Evolutionary conservation across 2,329 filamentous ascomycete genomes (phyloP).

Genomic region (Dactylellina cionopaga): DNA sequence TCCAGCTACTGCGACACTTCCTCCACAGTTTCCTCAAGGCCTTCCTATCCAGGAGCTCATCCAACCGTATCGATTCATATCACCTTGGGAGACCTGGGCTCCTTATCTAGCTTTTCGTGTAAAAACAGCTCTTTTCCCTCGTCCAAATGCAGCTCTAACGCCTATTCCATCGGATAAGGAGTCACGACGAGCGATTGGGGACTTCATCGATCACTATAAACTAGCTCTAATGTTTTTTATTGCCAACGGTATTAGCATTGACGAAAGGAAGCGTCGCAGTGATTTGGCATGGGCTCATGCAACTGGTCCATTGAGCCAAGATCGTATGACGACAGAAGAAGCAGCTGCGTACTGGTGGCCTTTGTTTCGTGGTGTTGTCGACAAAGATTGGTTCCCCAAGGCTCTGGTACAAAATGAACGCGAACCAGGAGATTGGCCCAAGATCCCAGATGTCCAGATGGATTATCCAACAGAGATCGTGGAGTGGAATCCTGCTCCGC

Average conservation of each 20-base stretch:
- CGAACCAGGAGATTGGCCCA: not conserved
- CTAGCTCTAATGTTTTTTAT: not conserved
- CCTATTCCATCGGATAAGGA: not conserved
- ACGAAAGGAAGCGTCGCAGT: not conserved
- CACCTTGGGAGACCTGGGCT: not conserved
- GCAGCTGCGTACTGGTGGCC: not conserved
- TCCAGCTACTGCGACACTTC: not conserved
- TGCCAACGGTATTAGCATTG: not conserved
- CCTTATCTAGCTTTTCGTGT: not conserved
- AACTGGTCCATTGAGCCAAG: not conserved
- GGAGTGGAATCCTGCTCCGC: not conserved
- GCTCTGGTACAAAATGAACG: no score
- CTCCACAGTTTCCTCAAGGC: not conserved
- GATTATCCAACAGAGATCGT: not conserved
- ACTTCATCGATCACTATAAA: not conserved
- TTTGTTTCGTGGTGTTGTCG: not conserved
- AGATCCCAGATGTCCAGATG: not conserved
- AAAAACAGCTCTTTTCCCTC: not conserved
- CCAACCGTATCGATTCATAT: not conserved
- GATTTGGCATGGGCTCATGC: not conserved
- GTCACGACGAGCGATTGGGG: not conserved
- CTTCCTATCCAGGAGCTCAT: slow-evolving; percentile 1
- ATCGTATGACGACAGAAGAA: not conserved
- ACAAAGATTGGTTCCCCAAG: no score
- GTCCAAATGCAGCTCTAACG: no score